Evolutionary conservation across 2,329 filamentous ascomycete genomes (phyloP).

Genomic region (Orbilia quercus): DNA sequence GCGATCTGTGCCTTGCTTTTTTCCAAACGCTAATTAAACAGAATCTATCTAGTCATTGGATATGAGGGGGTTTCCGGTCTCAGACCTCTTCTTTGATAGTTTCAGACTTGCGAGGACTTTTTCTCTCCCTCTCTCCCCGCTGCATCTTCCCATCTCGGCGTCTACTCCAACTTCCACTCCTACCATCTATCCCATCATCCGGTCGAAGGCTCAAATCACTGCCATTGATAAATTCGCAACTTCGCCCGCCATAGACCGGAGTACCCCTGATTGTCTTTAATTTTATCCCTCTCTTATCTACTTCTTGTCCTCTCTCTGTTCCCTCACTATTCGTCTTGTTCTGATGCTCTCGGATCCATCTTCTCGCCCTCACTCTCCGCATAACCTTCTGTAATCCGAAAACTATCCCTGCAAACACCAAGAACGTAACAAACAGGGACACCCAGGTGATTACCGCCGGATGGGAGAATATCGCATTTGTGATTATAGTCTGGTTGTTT

Average conservation of each 20-base stretch:
- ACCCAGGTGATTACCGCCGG: constrained; percentile 33
- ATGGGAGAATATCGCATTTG: constrained; percentile 40
- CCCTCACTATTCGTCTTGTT: neutral
- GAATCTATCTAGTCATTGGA: no score
- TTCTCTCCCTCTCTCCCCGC: constrained; percentile 20
- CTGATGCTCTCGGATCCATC: constrained; percentile 25
- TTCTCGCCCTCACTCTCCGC: constrained; percentile 25
- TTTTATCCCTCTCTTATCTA: neutral
- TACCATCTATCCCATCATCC: constrained; percentile 29
- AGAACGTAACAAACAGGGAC: constrained; percentile 22
- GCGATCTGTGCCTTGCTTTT: neutral
- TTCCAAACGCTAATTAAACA: no score
- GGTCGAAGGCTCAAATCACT: constrained; percentile 26
- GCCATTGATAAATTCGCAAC: constrained; percentile 41
- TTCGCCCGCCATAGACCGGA: neutral
- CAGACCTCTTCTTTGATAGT: constrained; percentile 12
- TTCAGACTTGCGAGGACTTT: constrained; percentile 2
- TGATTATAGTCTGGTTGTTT: constrained; percentile 22
- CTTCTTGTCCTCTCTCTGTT: constrained; percentile 2
- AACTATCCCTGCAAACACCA: constrained; percentile 18
- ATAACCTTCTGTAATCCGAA: constrained; percentile 39
- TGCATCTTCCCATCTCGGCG: constrained; percentile 30
- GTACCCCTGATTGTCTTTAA: neutral
- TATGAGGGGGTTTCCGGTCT: no score
- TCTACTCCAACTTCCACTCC: constrained; percentile 46